A percentile compares a stretch with the other conserved stretches of the same genome.
Evolutionary conservation across 148 eudicot species (phyloP).

Genomic region (Tetragonia tetragonoides): DNA sequence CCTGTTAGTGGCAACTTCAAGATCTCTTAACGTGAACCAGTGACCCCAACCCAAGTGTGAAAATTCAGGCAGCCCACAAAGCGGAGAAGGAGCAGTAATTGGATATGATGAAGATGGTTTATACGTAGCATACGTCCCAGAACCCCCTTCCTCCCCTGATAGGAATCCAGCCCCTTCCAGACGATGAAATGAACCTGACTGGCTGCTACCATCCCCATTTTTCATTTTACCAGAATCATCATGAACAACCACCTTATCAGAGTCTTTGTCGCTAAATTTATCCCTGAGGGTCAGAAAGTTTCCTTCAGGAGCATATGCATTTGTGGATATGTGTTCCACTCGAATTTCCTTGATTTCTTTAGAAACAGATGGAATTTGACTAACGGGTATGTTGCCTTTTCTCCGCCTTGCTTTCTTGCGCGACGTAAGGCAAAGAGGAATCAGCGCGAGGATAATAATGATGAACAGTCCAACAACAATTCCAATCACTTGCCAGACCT

Average conservation of each 20-base stretch:
- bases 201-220: constrained; percentile 48
- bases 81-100: constrained; percentile 68
- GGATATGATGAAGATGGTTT: constrained; percentile 58
- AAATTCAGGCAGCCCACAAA: constrained; percentile 61
- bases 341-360: constrained; percentile 67
- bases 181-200: constrained; percentile 55
- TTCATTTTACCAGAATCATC: constrained; percentile 44
- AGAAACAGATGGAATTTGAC: constrained; percentile 53
- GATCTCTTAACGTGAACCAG: constrained; percentile 75
- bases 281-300: constrained; percentile 50
- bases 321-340: constrained; percentile 43
- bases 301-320: constrained; percentile 40
- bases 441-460: constrained; percentile 41
- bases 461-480: constrained; percentile 46
- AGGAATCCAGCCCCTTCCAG: constrained; percentile 45
- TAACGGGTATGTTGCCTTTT: constrained; percentile 37
- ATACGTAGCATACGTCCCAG: constrained; percentile 35
- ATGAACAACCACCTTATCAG: constrained; percentile 44
- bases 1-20: constrained; percentile 59
- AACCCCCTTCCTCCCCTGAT: constrained; percentile 57
- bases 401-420: constrained; percentile 50
- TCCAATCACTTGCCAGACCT: constrained; percentile 61
- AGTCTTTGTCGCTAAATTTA: constrained; percentile 50
- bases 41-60: constrained; percentile 86
- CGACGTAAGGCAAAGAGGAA: constrained; percentile 48